Base-by-base conservation (phyloP, 345 rosid species). In the Streptanthus diversifolius region DNA sequence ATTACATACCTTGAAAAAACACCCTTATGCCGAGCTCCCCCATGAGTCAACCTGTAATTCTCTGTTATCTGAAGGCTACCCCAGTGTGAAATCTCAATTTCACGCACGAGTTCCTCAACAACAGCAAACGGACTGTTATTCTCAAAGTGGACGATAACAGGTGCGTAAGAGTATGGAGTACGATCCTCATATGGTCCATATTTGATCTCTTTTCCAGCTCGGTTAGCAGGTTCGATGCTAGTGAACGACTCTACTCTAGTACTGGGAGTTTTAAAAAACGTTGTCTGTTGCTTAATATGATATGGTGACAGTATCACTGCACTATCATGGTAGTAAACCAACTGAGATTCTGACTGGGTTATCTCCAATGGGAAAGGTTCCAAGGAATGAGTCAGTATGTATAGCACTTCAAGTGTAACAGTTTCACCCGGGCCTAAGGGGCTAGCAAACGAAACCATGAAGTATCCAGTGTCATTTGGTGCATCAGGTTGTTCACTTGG, bases 71-170 rank as follows among this genome's bases (percentile, higher is more conserved):
- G 98, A 79, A 95, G 52, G 75, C 80, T 95, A 36, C 99, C 99
- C 99, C 99, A 95, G 74, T 95, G 99, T 66, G 99, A 95, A 78
- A 95, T 82, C 80, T 95, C 99, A 52, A 95, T 81, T 75, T 95
- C 97, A 24, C 96, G 88, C 21, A 84, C 92, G 70, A 95, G 97
- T 83, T 92, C 98, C 87, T 95, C 95, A 71, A 95, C 99, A 76
- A 95, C 93, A 51, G 98, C 90, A 78, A 95, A 95, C 21, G 99
- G 96, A 80, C 84, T 83, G 83, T 92, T 95, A 72, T 92, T 92
- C 88, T 95, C 97, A 53, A 85, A 87, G 79, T 95, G 99, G 72
- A 95, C 68, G 51, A 84, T 79, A 63, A 95, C 71, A 2, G 99
- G 97, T 63, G 95, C 77, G 82, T 80, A 83, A 35, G 98, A 83